A percentile compares a stretch with the other conserved stretches of the same genome.
These are phyloP conservation scores for Saccharum spontaneum DNA, from an alignment of 176 grass and related monocot genomes.

Conservation along the genomic window DNA sequence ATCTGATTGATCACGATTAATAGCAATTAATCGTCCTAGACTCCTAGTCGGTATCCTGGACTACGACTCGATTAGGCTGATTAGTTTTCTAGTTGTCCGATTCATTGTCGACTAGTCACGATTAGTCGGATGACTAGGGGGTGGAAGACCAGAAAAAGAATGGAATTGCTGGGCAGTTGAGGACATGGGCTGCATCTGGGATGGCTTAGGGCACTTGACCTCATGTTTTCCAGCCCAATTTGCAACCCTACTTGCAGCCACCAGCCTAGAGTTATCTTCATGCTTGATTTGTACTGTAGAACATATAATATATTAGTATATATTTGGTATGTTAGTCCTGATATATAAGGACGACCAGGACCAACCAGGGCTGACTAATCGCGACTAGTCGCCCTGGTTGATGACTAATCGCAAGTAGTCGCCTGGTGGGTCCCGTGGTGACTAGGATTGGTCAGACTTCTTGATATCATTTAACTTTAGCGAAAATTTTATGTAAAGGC, in stretches of 20 bases:
- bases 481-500: not conserved
- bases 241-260: not conserved
- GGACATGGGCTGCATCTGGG: not conserved
- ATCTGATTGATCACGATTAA: not conserved
- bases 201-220: not conserved
- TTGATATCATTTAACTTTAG: not conserved
- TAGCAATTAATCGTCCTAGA: not conserved
- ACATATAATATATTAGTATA: not conserved
- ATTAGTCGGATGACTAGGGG: not conserved
- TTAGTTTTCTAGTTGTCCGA: not conserved
- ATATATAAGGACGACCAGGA: not conserved
- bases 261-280: not conserved
- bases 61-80: not conserved
- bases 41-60: not conserved
- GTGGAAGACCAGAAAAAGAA: not conserved
- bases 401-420: not conserved
- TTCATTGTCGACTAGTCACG: not conserved
- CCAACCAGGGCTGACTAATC: too few relatives aligned
- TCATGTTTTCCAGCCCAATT: not conserved
- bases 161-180: not conserved
- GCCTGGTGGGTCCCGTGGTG: not conserved
- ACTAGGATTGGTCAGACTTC: not conserved
- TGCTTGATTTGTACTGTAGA: not conserved
- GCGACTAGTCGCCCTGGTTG: not conserved
- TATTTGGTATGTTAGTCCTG: not conserved